A percentile compares a stretch with the other conserved stretches of the same genome.
These are phyloP conservation scores for Hordeum marinum DNA, from an alignment of 176 grass and related monocot species.

Conservation along the genomic window DNA sequence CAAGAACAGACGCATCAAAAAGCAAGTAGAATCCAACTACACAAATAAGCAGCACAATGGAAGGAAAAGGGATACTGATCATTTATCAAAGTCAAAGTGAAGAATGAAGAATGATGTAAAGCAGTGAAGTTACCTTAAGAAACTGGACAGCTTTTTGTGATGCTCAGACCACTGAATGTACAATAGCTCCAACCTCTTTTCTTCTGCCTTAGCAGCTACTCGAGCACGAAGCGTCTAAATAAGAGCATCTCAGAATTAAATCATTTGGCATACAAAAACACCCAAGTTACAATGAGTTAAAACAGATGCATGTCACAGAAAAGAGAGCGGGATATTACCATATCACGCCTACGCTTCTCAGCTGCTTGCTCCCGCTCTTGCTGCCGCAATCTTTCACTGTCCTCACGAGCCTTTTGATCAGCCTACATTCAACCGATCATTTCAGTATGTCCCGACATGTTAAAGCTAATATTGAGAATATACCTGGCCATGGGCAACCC, in stretches of 20 bases:
- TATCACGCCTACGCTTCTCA: conserved; percentile 87
- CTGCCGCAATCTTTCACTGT: conserved; percentile 84
- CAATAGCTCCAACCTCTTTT: conserved; percentile 89
- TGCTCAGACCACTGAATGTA: conserved; percentile 93
- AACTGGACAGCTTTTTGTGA: conserved; percentile 97
- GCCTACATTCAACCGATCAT: conserved; percentile 50
- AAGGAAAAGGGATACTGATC: not conserved
- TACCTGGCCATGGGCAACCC: too few relatives aligned
- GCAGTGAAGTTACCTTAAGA: conserved; percentile 67
- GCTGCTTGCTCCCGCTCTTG: conserved; percentile 78
- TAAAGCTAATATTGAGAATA: not conserved
- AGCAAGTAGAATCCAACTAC: conserved; percentile 17
- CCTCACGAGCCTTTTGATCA: conserved; percentile 91
- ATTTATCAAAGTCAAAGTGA: not conserved
- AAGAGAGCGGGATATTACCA: conserved; percentile 42
- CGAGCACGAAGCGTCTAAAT: conserved; percentile 74
- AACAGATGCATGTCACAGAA: conserved; percentile 20
- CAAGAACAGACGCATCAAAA: conserved; percentile 23
- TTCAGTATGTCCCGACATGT: conserved; percentile 8
- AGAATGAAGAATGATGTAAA: not conserved
- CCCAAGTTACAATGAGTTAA: not conserved
- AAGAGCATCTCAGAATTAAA: conserved; percentile 22
- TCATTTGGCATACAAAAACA: conserved; percentile 19
- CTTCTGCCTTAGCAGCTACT: conserved; percentile 93
- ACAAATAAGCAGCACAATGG: not conserved